Evolutionary conservation across 176 grass and related monocot genomes (phyloP), one percentile per base, ranked within the genome.

Genomic region (Microstegium vimineum): DNA sequence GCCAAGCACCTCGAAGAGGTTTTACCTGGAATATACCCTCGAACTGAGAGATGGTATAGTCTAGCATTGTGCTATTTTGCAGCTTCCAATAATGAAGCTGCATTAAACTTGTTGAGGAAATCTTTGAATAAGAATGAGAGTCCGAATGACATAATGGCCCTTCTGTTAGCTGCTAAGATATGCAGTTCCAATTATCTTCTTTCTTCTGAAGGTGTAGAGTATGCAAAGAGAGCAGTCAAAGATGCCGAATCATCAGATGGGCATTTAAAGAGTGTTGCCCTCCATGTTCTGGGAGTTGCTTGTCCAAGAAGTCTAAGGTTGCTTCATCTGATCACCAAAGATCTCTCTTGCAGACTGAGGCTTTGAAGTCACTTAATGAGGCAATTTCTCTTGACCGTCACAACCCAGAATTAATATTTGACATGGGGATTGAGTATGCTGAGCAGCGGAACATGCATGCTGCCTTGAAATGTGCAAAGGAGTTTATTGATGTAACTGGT

Each of bases 111-210:
- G 73, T 81, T 99, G 71, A 91, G 71, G 15, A 99, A 94, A 61
- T 93, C 49, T 75, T 88, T 95, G 72, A 91, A 93, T 80, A 95
- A 77, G 77, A 90, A 94, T 4, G 93, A 99, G 85, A 94, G 69
- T 71, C 93, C 96, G 6, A 62, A 90, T 76, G 77, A 99, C 74
- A 77, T 99, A 75, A 90, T 91, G 65, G 56, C 89, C 45, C 87
- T 99, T 54, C 82, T 95, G 57, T 81, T 95, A 68, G 93, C 91
- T 87, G 86, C 93, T 84, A 99, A 95, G 90, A 88, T 99, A 69
- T 99, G 96, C 77, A 92, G 96, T 56, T 84, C 77, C 5, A 79
- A 80, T 60, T 70, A 66, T 73, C 47, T 60, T 80, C 64, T 99
- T 86, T 89, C 93, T 83, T 86, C 93, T 42, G 93, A 99, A 33